Conservation (phyloP, 768 basidiomycete genomes). For the Boletus rubroflammeus region DNA sequence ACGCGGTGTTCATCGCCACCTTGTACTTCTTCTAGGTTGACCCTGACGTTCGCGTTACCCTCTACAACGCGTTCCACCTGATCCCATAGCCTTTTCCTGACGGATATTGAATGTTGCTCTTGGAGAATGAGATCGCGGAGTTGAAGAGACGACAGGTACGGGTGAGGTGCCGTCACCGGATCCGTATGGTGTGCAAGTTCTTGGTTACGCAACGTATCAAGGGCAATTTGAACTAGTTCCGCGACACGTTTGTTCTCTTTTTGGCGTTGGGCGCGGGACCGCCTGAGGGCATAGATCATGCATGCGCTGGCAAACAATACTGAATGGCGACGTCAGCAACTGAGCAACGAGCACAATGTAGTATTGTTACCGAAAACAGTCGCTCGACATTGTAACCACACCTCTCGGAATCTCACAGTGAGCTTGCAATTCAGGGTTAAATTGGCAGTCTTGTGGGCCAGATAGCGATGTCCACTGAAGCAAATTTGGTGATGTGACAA, state of each 20-base stretch:
- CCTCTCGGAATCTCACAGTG: conserved; percentile 60
- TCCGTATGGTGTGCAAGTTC: conserved; percentile 81
- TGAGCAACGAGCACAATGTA: conserved; percentile 5
- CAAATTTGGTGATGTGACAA: conserved; percentile 20
- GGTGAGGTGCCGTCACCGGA: conserved; percentile 67
- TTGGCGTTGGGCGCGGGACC: conserved; percentile 44
- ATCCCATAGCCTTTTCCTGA: conserved; percentile 70
- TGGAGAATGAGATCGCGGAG: conserved; percentile 84
- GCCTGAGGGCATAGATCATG: conserved; percentile 19
- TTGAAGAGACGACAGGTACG: conserved; percentile 81
- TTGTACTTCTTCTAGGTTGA: conserved; percentile 75
- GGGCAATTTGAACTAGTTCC: conserved; percentile 72
- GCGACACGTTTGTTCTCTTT: conserved; percentile 63
- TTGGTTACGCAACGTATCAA: conserved; percentile 78
- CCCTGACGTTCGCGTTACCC: conserved; percentile 85
- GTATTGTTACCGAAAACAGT: conserved; percentile 55
- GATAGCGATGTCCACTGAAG: conserved; percentile 64
- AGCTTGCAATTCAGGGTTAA: conserved; percentile 65
- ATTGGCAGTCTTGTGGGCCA: conserved; percentile 68
- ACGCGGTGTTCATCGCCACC: conserved; percentile 87
- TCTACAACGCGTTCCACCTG: conserved; percentile 84
- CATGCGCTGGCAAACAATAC: conserved; percentile 27
- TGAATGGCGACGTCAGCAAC: conserved; percentile 19
- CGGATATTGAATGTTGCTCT: conserved; percentile 70
- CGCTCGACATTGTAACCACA: conserved; percentile 66